Percentiles rank a stretch among this genome's conserved stretches.
Conservation (phyloP, 345 rosid genomes). For the Euphorbia tirucalli region DNA sequence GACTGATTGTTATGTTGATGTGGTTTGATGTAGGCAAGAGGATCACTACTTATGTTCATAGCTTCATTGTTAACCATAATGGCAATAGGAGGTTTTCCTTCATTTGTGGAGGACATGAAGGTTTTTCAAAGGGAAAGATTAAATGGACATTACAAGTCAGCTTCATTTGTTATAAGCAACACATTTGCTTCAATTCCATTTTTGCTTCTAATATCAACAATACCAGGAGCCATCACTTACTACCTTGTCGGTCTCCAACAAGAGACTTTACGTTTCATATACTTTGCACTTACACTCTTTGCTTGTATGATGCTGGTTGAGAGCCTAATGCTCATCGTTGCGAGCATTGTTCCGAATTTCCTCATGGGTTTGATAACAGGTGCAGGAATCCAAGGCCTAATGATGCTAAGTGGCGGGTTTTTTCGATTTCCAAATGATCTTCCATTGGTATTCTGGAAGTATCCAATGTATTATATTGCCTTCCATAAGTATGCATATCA, state of each 20-base stretch:
- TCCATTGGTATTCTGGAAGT: conserved; percentile 42
- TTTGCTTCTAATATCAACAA: conserved; percentile 35
- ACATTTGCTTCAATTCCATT: conserved; percentile 46
- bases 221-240: conserved; percentile 50
- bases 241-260: conserved; percentile 39
- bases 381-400: conserved; percentile 55
- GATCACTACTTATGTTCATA: conserved; percentile 46
- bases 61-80: conserved; percentile 45
- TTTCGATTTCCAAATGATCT: conserved; percentile 44
- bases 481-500: conserved; percentile 36
- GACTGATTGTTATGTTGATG: background rate
- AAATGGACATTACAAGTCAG: conserved; percentile 52
- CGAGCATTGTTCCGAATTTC: conserved; percentile 50
- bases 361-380: conserved; percentile 53
- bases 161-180: conserved; percentile 50
- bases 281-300: conserved; percentile 30
- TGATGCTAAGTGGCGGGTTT: conserved; percentile 50
- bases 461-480: conserved; percentile 45
- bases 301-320: conserved; percentile 51
- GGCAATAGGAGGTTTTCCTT: conserved; percentile 58
- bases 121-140: conserved; percentile 50
- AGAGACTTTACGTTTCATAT: conserved; percentile 27
- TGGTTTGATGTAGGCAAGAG: conserved; percentile 35
- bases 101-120: conserved; percentile 53
- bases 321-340: conserved; percentile 57